Percentiles rank a stretch among this genome's conserved stretches.
These are phyloP conservation scores for Dactylellina parvicollis DNA, from an alignment of 2,329 filamentous ascomycete species.

Conservation along the genomic window DNA sequence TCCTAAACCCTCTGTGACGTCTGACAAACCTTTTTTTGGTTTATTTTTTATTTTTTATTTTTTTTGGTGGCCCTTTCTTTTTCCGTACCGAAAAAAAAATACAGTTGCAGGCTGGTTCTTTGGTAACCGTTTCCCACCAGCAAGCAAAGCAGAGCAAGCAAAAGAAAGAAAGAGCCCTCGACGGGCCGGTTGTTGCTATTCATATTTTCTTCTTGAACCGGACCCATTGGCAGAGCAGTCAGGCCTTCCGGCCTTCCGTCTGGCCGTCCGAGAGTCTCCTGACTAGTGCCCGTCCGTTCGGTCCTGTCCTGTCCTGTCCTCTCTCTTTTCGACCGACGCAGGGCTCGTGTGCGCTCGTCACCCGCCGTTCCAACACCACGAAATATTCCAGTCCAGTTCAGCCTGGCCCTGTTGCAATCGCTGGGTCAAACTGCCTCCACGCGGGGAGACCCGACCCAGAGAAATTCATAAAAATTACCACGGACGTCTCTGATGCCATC, in stretches of 20 bases:
- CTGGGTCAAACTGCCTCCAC: constrained; percentile 12
- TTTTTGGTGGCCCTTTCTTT: constrained; percentile 2
- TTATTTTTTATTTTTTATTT: constrained; percentile 6
- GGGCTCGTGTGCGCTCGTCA: constrained; percentile 45
- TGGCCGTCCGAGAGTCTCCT: constrained; percentile 26
- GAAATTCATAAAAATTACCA: background rate
- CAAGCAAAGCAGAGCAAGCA: no score
- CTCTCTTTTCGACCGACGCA: constrained; percentile 33
- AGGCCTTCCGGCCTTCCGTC: constrained; percentile 19
- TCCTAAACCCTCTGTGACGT: constrained; percentile 38
- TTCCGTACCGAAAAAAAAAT: constrained; percentile 20
- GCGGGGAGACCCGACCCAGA: constrained; percentile 3
- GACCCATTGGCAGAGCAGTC: constrained; percentile 16
- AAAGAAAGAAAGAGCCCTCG: constrained; percentile 2
- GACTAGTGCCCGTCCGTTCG: constrained; percentile 21
- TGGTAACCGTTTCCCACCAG: constrained; percentile 6
- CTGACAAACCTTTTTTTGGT: constrained; percentile 13
- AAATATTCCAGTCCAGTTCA: background rate
- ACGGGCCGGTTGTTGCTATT: background rate
- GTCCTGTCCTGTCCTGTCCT: constrained; percentile 28
- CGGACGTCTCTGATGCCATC: constrained; percentile 1
- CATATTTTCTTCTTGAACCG: background rate
- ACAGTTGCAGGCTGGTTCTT: constrained; percentile 1
- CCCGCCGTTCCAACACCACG: constrained; percentile 21
- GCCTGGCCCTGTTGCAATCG: constrained; percentile 1